These are phyloP conservation scores for Cyberlindnera veronae DNA, from an alignment of 805 yeast genomes.

Conservation along the genomic window DNA sequence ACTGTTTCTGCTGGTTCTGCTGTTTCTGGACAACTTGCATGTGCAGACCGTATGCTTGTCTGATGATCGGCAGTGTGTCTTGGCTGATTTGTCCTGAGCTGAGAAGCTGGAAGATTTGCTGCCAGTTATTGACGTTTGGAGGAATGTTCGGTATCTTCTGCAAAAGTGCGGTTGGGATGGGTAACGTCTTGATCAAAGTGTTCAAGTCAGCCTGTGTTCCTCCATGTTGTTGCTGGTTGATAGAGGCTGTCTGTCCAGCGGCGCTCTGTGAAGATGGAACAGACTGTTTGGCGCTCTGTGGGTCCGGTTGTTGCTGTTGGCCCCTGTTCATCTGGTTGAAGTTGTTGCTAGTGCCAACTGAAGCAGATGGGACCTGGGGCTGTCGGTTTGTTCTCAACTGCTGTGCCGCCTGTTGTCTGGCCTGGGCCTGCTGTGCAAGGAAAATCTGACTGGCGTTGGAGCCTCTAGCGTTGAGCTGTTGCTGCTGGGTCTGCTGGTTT, in stretches of 20 bases:
- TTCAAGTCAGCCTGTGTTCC: constrained; percentile 33
- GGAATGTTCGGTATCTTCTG: constrained; percentile 74
- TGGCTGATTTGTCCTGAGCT: constrained; percentile 57
- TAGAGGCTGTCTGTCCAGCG: not conserved
- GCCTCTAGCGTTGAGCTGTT: constrained; percentile 20
- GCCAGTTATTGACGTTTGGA: constrained; percentile 77
- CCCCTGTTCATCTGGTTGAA: constrained; percentile 8
- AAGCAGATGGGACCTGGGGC: no score
- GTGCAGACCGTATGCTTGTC: constrained; percentile 66
- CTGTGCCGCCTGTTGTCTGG: constrained; percentile 45
- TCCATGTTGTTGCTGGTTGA: constrained; percentile 5
- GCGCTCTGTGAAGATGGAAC: not conserved
- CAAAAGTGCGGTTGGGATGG: constrained; percentile 68
- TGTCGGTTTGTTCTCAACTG: constrained; percentile 32
- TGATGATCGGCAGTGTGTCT: constrained; percentile 54
- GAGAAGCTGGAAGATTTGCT: constrained; percentile 62
- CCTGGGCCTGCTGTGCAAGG: constrained; percentile 48
- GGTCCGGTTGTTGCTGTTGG: constrained; percentile 8
- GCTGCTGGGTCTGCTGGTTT: constrained; percentile 16
- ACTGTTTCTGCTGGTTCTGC: constrained; percentile 36
- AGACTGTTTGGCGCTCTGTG: no score
- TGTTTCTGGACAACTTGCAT: constrained; percentile 50
- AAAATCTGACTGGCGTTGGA: constrained; percentile 32
- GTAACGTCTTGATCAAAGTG: constrained; percentile 48
- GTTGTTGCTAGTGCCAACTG: constrained; percentile 1